Conservation (phyloP, 768 basidiomycete species). For the Russula ochroleuca region DNA sequence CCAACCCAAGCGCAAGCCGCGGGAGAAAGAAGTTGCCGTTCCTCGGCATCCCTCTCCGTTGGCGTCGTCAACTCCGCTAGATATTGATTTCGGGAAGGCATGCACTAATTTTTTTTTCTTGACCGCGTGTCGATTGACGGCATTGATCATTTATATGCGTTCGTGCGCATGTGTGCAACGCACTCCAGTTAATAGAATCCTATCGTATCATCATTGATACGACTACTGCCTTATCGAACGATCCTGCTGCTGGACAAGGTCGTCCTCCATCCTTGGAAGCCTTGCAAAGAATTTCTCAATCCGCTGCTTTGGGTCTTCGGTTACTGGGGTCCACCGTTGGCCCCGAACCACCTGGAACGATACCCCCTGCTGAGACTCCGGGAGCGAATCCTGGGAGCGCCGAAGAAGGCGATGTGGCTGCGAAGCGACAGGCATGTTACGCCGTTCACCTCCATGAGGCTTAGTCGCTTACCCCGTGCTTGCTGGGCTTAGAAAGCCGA, state of each 20-base stretch:
- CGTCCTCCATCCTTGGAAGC: constrained; percentile 30
- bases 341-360: constrained; percentile 24
- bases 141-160: not conserved
- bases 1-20: constrained; percentile 37
- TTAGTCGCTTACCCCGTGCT: constrained; percentile 14
- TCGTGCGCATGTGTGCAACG: not conserved
- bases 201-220: constrained; percentile 44
- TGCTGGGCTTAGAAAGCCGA: constrained; percentile 36
- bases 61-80: constrained; percentile 30
- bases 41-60: constrained; percentile 31
- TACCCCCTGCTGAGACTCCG: constrained; percentile 21
- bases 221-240: constrained; percentile 33
- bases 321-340: constrained; percentile 43
- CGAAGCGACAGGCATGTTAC: constrained; percentile 32
- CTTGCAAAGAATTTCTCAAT: constrained; percentile 45
- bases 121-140: constrained; percentile 3
- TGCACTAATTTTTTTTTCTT: constrained; percentile 7
- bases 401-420: constrained; percentile 31
- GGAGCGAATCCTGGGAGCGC: constrained; percentile 25
- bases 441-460: constrained; percentile 12
- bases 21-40: constrained; percentile 35
- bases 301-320: constrained; percentile 40
- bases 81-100: constrained; percentile 45
- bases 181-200: constrained; percentile 41
- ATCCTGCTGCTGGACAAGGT: constrained; percentile 29